A percentile compares a stretch with the other conserved stretches of the same genome.
These are phyloP conservation scores for Colletotrichum eremochloae DNA, from an alignment of 2,329 filamentous ascomycete genomes.

Conservation along the genomic window DNA sequence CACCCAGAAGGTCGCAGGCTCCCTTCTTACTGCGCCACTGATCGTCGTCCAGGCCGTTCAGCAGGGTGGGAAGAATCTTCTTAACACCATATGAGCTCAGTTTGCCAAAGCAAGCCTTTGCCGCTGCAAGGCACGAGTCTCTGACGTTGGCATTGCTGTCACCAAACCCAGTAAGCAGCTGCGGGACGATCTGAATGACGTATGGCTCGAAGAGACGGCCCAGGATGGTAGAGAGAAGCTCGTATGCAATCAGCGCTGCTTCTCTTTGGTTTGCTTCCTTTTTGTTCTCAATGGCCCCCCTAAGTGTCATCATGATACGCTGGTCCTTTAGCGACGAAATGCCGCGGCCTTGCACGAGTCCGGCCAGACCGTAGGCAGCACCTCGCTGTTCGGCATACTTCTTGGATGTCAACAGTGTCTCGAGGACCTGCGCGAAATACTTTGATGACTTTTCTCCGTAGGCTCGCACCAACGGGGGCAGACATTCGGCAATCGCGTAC, in stretches of 20 bases:
- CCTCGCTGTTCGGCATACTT: slow-evolving; percentile 94
- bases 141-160: slow-evolving; percentile 90
- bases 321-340: slow-evolving; percentile 86
- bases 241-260: slow-evolving; percentile 89
- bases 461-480: slow-evolving; percentile 89
- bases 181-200: slow-evolving; percentile 93
- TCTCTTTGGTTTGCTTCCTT: slow-evolving; percentile 92
- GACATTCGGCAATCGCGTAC: slow-evolving; percentile 93
- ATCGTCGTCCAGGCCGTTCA: slow-evolving; percentile 92
- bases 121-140: slow-evolving; percentile 91
- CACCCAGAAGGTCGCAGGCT: slow-evolving; percentile 94
- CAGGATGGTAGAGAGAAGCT: slow-evolving; percentile 87
- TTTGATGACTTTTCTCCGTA: slow-evolving; percentile 82
- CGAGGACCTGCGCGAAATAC: slow-evolving; percentile 85
- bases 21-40: slow-evolving; percentile 99
- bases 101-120: slow-evolving; percentile 93
- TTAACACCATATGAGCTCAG: slow-evolving; percentile 97
- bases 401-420: slow-evolving; percentile 87
- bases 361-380: slow-evolving; percentile 93
- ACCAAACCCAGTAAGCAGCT: slow-evolving; percentile 89
- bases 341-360: slow-evolving; percentile 89
- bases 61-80: slow-evolving; percentile 89
- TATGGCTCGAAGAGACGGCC: slow-evolving; percentile 95
- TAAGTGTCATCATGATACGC: slow-evolving; percentile 85
- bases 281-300: slow-evolving; percentile 91